These are phyloP conservation scores for Hansenula anomala DNA, from an alignment of 1,139 yeast genomes.

Conservation along the genomic window DNA sequence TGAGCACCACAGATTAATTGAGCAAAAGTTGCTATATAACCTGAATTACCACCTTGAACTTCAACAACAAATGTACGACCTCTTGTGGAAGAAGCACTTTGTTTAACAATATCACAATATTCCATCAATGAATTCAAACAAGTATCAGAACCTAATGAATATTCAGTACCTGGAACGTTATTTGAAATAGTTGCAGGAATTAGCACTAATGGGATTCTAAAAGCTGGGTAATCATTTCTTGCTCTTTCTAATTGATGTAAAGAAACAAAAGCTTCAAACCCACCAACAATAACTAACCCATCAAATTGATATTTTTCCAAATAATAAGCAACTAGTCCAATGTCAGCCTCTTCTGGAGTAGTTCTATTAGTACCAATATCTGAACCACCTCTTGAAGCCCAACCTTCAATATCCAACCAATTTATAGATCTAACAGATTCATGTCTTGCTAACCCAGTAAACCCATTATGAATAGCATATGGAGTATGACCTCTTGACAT, in stretches of 20 bases:
- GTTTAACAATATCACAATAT: constrained; percentile 94
- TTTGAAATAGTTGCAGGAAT: constrained; percentile 96
- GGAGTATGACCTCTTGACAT: constrained; percentile 86
- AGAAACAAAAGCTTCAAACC: constrained; percentile 88
- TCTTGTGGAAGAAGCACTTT: constrained; percentile 91
- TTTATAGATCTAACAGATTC: constrained; percentile 68
- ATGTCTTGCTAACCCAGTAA: constrained; percentile 80
- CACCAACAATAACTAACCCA: constrained; percentile 89
- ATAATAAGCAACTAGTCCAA: constrained; percentile 86
- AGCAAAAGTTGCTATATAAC: constrained; percentile 83
- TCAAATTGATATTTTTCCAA: constrained; percentile 81
- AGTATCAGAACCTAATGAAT: constrained; percentile 90
- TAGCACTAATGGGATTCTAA: constrained; percentile 89
- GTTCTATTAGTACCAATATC: constrained; percentile 93
- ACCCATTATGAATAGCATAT: constrained; percentile 86
- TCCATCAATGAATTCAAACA: constrained; percentile 86
- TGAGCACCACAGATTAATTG: constrained; percentile 92
- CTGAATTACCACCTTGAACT: constrained; percentile 96
- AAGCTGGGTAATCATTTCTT: constrained; percentile 73
- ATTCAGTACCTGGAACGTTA: constrained; percentile 96
- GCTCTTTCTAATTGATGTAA: constrained; percentile 75
- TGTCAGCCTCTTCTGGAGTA: constrained; percentile 70
- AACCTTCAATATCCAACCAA: constrained; percentile 87
- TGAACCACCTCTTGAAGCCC: constrained; percentile 92
- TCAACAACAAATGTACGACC: constrained; percentile 95